Evolutionary conservation across 345 rosid species (phyloP), one percentile per base, ranked within the genome.

Genomic region (Geranium brycei): DNA sequence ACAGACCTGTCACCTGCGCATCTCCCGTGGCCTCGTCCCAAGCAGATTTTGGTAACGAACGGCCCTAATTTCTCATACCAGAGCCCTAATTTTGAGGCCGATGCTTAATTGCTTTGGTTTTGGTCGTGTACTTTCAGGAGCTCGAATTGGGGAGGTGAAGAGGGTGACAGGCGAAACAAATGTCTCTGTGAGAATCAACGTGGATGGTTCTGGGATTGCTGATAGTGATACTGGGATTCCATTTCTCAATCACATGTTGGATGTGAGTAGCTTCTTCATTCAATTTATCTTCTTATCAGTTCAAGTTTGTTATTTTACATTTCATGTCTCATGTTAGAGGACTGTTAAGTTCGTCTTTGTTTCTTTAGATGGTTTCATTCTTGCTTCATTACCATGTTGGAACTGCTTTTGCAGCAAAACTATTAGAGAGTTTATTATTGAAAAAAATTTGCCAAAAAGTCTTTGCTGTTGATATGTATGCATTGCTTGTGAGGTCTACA

Each of bases 191-290:
- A 83, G 75, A 72, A 78, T 95, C 5, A 82, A 87, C 62, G 75
- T 95, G 77, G 99, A 95, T 58, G 99, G 97, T 14, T 78, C 81
- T 17, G 97, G 99, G 19, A 67, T 85, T 65, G 64, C 96, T n/a
- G 91, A 91, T 74, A 84, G 92, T 16, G 74, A 65, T 62, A 76
- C 96, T 23, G 81, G 91, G 23, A 87, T 90, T 57, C 92, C 95
- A 12, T 93, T 93, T 67, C 87, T 93, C 51, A 95, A 91, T 78
- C 96, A 88, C 79, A 92, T 92, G 95, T 68, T 92, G 58, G 95
- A 92, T 80, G 97, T 86, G 59, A 70, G 71, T 65, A 13, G 31
- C 15, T 63, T 32, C 1, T 60, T 51, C 14, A 11, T 69, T 16
- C 18, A 5, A 17, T 19, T 64, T 71, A 11, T 3, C 30, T 31